These are phyloP conservation scores for Apophysomyces elegans DNA, from an alignment of 371 early-diverging fungal species.

Conservation along the genomic window DNA sequence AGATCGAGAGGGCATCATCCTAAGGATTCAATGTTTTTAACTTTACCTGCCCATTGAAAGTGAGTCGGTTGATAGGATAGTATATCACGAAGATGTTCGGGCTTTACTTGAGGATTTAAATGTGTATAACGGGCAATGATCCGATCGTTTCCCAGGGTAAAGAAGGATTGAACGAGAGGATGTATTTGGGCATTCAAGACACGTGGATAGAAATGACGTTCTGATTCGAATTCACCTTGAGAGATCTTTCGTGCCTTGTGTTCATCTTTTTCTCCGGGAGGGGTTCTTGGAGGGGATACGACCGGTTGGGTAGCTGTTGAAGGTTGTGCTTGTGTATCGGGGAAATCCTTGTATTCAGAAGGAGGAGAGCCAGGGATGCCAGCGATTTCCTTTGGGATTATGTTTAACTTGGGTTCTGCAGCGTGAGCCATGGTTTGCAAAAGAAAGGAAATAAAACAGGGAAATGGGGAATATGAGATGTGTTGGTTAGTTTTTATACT, in stretches of 20 bases:
- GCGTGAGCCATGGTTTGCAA: neutral
- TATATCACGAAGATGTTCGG: constrained; percentile 63
- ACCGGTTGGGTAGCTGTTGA: constrained; percentile 18
- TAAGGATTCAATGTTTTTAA: neutral
- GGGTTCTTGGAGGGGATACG: constrained; percentile 46
- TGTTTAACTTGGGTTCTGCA: neutral
- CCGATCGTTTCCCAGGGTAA: constrained; percentile 88
- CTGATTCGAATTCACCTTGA: constrained; percentile 85
- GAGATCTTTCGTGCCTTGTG: constrained; percentile 38
- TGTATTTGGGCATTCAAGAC: constrained; percentile 93
- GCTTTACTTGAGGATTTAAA: constrained; percentile 84
- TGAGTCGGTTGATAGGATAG: constrained; percentile 80
- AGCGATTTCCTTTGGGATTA: neutral
- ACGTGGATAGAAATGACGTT: constrained; percentile 90
- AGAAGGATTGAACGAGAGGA: constrained; percentile 85
- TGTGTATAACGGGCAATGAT: constrained; percentile 91
- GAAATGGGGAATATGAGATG: neutral
- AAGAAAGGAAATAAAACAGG: neutral
- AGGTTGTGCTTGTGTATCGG: neutral
- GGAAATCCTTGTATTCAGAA: neutral
- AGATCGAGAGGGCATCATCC: neutral
- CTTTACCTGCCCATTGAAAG: constrained; percentile 90
- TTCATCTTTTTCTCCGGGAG: constrained; percentile 29
- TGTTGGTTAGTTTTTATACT: neutral
- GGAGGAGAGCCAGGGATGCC: neutral